Conservation (phyloP, 2,329 filamentous ascomycete genomes). For the Graphilbum fragrans region DNA sequence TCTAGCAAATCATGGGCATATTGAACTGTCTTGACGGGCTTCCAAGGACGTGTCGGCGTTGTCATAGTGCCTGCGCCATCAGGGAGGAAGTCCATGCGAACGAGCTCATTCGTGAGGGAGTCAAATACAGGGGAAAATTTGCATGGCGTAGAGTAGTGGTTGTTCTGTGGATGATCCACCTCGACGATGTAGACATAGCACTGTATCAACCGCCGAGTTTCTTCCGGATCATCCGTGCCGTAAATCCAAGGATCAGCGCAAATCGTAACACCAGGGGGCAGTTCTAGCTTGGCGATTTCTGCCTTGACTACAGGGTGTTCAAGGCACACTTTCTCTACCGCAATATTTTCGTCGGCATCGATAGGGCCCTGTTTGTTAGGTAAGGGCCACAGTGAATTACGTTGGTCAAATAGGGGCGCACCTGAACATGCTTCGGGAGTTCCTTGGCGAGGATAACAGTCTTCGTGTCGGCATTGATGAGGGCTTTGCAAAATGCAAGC, state of each 20-base stretch:
- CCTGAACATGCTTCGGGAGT: background rate
- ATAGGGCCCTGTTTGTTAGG: background rate
- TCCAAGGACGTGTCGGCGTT: too few relatives aligned
- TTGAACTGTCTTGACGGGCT: too few relatives aligned
- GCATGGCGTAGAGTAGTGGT: background rate
- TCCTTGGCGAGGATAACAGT: background rate
- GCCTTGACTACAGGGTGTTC: background rate
- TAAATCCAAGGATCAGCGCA: background rate
- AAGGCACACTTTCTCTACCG: background rate
- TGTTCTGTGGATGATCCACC: background rate
- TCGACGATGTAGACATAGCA: background rate
- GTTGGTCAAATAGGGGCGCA: background rate
- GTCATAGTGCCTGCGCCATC: background rate
- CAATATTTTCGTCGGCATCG: background rate
- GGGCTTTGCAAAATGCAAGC: background rate
- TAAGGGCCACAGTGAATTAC: background rate
- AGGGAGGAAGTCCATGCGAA: background rate
- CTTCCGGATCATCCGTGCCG: background rate
- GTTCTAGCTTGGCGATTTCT: background rate
- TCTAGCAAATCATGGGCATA: slow-evolving; percentile 20
- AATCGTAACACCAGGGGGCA: background rate
- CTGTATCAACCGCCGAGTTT: background rate
- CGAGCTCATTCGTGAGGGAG: background rate
- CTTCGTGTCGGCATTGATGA: background rate
- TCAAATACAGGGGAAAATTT: background rate